Conservation (phyloP, 441 rosid species). For the Theobroma grandiflorum region DNA sequence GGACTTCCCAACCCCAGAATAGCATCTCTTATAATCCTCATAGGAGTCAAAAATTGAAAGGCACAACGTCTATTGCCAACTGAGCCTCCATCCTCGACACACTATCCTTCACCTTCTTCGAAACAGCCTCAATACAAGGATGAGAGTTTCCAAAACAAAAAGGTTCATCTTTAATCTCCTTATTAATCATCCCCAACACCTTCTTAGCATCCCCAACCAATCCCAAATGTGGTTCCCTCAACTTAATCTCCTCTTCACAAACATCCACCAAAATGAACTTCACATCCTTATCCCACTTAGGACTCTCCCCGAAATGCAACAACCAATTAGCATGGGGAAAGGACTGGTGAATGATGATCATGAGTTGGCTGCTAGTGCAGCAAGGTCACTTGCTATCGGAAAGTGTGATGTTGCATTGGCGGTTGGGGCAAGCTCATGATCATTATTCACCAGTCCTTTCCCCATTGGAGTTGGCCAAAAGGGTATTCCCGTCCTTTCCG, state of each 20-base stretch:
- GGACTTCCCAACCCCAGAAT: conserved; percentile 74
- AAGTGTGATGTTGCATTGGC: conserved; percentile 92
- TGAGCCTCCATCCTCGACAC: conserved; percentile 78
- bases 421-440: conserved; percentile 89
- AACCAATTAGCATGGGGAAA: conserved; percentile 98
- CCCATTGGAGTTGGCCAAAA: conserved; percentile 97
- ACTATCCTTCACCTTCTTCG: conserved; percentile 71
- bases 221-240: conserved; percentile 80
- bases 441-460: conserved; percentile 88
- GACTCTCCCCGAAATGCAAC: conserved; percentile 94
- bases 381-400: conserved; percentile 93
- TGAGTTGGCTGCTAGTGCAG: conserved; percentile 84
- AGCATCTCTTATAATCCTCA: conserved; percentile 93
- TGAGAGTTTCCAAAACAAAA: conserved; percentile 80
- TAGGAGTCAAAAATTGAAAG: conserved; percentile 88
- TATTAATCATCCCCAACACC: conserved; percentile 68
- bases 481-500: conserved; percentile 81
- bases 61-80: conserved; percentile 86
- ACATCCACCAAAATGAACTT: conserved; percentile 83
- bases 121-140: conserved; percentile 84
- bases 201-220: conserved; percentile 83
- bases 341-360: conserved; percentile 90
- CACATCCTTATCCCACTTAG: conserved; percentile 88
- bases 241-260: conserved; percentile 74
- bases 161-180: conserved; percentile 85